Conservation (phyloP, 495 filamentous ascomycete species). For the Talaromyces ruber region DNA sequence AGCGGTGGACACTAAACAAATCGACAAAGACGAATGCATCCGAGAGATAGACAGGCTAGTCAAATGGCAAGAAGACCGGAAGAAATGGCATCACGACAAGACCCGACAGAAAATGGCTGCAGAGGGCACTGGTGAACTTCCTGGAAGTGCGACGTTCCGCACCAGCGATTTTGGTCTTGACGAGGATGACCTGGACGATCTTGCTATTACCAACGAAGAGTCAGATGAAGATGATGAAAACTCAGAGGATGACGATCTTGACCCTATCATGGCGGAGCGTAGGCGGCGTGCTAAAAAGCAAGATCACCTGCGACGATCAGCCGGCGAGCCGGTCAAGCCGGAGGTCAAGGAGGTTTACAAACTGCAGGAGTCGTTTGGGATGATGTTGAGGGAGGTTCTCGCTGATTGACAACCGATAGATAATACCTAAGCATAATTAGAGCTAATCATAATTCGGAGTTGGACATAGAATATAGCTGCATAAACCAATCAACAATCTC, state of each 20-base stretch:
- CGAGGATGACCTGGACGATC: constrained; percentile 69
- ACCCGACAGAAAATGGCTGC: constrained; percentile 98
- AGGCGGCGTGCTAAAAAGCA: constrained; percentile 62
- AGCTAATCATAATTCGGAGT: background rate
- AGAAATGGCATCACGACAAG: constrained; percentile 96
- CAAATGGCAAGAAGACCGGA: constrained; percentile 86
- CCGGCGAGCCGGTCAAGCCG: constrained; percentile 88
- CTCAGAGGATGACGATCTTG: constrained; percentile 66
- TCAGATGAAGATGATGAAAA: constrained; percentile 57
- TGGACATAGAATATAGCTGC: background rate
- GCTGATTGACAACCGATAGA: constrained; percentile 46
- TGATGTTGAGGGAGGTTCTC: constrained; percentile 78
- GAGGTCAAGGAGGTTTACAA: constrained; percentile 67
- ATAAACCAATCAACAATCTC: background rate
- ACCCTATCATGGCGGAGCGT: constrained; percentile 82
- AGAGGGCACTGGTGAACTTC: constrained; percentile 49
- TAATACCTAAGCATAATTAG: background rate
- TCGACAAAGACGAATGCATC: constrained; percentile 66
- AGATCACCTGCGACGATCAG: constrained; percentile 70
- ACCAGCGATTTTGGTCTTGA: constrained; percentile 84
- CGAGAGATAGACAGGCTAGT: constrained; percentile 77
- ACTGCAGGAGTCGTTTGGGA: constrained; percentile 68
- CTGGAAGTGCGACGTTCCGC: constrained; percentile 51
- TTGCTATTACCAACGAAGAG: constrained; percentile 66
- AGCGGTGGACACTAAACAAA: constrained; percentile 52